These are phyloP conservation scores for Capsicum rhomboideum DNA, from an alignment of 257 asterid genomes.

Conservation along the genomic window DNA sequence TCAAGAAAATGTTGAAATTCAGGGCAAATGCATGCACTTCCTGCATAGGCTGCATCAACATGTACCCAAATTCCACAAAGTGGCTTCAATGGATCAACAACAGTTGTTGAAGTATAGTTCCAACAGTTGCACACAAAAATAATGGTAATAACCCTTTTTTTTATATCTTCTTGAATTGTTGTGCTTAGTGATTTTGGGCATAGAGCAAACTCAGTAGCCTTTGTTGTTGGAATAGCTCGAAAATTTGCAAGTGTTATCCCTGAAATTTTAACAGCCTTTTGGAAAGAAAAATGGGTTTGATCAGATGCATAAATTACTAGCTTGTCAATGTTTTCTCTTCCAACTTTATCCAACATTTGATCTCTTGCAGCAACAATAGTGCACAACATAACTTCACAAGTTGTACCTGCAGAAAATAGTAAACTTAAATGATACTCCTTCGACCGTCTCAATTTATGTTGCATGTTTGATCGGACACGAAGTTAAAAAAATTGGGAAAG, in stretches of 20 bases:
- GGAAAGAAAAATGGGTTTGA: slow-evolving; percentile 66
- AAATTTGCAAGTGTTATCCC: slow-evolving; percentile 45
- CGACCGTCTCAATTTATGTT: too few species aligned
- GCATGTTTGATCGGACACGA: too few species aligned
- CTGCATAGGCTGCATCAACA: slow-evolving; percentile 78
- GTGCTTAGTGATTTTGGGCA: slow-evolving; percentile 23
- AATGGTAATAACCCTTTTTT: slow-evolving; percentile 42
- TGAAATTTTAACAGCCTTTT: slow-evolving; percentile 60
- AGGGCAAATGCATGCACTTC: slow-evolving; percentile 59
- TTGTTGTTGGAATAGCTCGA: slow-evolving; percentile 35
- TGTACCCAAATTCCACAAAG: slow-evolving; percentile 59
- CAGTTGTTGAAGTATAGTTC: slow-evolving; percentile 76
- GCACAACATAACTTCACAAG: slow-evolving; percentile 23
- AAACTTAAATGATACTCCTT: neutral
- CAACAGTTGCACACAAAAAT: slow-evolving; percentile 55
- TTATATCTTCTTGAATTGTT: slow-evolving; percentile 31
- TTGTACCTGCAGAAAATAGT: neutral
- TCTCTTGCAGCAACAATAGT: slow-evolving; percentile 59
- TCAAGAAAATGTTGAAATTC: slow-evolving; percentile 57
- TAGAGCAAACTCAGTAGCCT: slow-evolving; percentile 26
- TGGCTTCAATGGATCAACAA: slow-evolving; percentile 44
- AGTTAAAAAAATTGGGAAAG: too few species aligned
- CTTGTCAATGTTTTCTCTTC: slow-evolving; percentile 39
- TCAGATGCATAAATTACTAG: slow-evolving; percentile 64
- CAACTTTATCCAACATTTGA: slow-evolving; percentile 35